Conservation (phyloP, 805 yeast species). For the Candida tammaniensis region DNA sequence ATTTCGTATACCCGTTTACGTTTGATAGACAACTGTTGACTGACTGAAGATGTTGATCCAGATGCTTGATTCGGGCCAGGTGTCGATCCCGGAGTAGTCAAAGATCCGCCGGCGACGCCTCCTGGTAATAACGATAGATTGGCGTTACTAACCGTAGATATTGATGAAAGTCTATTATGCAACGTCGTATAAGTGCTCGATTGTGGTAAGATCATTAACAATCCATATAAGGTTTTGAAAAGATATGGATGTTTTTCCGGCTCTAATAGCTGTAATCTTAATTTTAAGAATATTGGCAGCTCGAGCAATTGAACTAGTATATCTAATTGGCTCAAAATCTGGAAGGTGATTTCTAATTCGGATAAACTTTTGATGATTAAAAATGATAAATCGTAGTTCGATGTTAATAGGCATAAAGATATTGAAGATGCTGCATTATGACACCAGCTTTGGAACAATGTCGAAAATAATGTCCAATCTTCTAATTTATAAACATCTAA, state of each 20-base stretch:
- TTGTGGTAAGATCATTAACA: conserved; percentile 91
- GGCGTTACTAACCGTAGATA: conserved; percentile 39
- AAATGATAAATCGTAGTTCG: conserved; percentile 84
- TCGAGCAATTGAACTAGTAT: conserved; percentile 85
- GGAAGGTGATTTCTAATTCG: conserved; percentile 76
- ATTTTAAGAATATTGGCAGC: conserved; percentile 85
- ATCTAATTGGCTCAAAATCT: conserved; percentile 81
- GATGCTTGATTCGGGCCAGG: conserved; percentile 17
- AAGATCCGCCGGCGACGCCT: conserved; percentile 6
- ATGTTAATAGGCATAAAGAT: conserved; percentile 80
- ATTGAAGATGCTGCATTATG: conserved; percentile 86
- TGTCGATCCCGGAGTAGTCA: conserved; percentile 18
- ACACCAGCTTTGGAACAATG: conserved; percentile 87
- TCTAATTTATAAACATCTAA: conserved; percentile 52
- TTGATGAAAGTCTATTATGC: conserved; percentile 68
- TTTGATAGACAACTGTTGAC: conserved; percentile 33
- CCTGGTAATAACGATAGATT: conserved; percentile 11
- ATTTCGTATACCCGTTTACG: conserved; percentile 38
- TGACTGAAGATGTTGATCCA: conserved; percentile 16
- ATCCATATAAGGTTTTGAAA: conserved; percentile 85
- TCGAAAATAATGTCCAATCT: conserved; percentile 68
- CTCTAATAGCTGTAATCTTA: conserved; percentile 83
- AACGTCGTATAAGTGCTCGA: conserved; percentile 84
- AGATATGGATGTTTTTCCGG: conserved; percentile 79
- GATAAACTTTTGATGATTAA: conserved; percentile 78